phyloP scores from a whole-genome alignment of 805 yeast genomes.

The Kodamaea laetipori region DNA sequence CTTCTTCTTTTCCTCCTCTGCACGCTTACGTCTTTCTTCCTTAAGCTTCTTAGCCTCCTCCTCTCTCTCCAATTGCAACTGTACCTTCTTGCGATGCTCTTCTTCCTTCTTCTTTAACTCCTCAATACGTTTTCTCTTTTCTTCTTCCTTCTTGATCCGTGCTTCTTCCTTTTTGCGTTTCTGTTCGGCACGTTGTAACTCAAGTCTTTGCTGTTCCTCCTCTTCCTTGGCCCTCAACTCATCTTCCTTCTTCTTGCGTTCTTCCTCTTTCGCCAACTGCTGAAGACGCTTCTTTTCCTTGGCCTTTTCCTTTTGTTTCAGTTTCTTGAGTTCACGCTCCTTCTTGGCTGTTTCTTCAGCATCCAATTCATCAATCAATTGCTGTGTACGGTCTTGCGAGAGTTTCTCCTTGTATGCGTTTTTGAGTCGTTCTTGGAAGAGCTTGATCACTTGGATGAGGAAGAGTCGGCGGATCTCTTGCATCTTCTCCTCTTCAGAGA shows the following conservation, averaged over 20 bases:
- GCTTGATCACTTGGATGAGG: slow-evolving; percentile 75
- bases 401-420: slow-evolving; percentile 77
- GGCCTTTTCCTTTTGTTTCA: slow-evolving; percentile 65
- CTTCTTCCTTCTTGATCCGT: slow-evolving; percentile 46
- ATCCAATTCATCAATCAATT: slow-evolving; percentile 66
- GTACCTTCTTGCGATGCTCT: slow-evolving; percentile 34
- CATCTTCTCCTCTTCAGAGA: slow-evolving; percentile 59
- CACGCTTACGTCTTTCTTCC: slow-evolving; percentile 16
- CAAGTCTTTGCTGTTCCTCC: slow-evolving; percentile 33
- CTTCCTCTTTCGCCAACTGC: slow-evolving; percentile 66
- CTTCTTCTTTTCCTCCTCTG: slow-evolving; percentile 14
- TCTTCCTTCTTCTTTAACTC: slow-evolving; percentile 35
- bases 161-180: slow-evolving; percentile 41
- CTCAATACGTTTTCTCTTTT: slow-evolving; percentile 47
- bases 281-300: slow-evolving; percentile 67
- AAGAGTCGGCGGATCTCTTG: slow-evolving; percentile 80
- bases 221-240: slow-evolving; percentile 45
- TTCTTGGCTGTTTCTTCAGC: slow-evolving; percentile 66
- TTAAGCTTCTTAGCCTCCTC: slow-evolving; percentile 28
- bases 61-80: slow-evolving; percentile 34
- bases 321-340: slow-evolving; percentile 66
- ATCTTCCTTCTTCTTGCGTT: slow-evolving; percentile 55
- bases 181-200: slow-evolving; percentile 40
- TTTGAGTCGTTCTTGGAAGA: slow-evolving; percentile 72
- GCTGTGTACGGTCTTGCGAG: slow-evolving; percentile 70